Evolutionary conservation across 352 stramenopile species (phyloP), one percentile per base, ranked within the genome.

Genomic region (Sclerospora graminicola): DNA sequence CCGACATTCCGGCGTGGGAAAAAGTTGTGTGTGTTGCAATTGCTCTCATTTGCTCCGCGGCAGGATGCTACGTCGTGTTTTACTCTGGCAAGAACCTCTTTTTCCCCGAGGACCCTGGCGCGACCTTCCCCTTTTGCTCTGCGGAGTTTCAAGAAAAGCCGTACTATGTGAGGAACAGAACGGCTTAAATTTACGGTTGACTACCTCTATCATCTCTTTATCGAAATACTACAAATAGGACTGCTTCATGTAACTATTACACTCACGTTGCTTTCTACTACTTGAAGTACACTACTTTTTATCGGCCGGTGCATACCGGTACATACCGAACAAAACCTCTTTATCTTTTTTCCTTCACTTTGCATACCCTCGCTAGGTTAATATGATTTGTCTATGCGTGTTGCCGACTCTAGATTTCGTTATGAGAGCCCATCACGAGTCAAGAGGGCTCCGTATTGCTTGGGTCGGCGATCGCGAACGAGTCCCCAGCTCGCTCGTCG

Each of bases 401-500:
- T 6, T 26, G 21, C 21, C 21, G 21, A 7, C 21, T 3, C 21
- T 26, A 7, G 21, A 26, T 7, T 26, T 26, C 3, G 21, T 26
- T 26, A 26, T 3, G 21, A 26, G 6, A 30, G 37, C 32, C 84
- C 83, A 56, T 96, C 85, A 35, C 84, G 76, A 16, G 84, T 94
- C 30, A 89, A 51, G 19, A 96, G 50, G 6, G 60, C 38, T 45
- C 57, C 63, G 56, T 96, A 96, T 43, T 94, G 42, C 23, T 92
- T 64, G 20, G 87, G 87, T 29, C 85, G 64, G 32, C 87, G 74
- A 49, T 96, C 85, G 36, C 85, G 75, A 47, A 95, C 60, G 30
- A 95, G 71, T 0, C 84, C 84, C 80, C 82, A 95, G 48, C 69
- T 89, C 27, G 82, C 84, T 53, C 82, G 81, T 63, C 80, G 74